Conservation (phyloP, 352 stramenopile genomes). For the Phytophthora uliginosa region DNA sequence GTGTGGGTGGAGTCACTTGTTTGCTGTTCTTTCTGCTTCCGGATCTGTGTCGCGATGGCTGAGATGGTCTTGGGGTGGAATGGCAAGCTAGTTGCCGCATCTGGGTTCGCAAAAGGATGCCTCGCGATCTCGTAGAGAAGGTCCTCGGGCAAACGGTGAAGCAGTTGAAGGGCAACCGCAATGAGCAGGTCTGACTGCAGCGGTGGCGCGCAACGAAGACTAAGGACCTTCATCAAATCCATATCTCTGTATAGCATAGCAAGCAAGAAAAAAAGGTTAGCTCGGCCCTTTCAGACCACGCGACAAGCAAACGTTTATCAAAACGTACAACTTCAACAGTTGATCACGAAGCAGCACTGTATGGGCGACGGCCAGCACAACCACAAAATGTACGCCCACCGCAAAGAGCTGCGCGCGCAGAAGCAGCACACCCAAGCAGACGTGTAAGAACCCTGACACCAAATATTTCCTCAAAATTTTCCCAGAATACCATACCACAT, state of each 20-base stretch:
- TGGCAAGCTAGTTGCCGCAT: conserved; percentile 63
- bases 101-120: conserved; percentile 83
- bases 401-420: conserved; percentile 78
- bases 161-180: conserved; percentile 85
- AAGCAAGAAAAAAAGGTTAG: conserved; percentile 8
- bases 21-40: conserved; percentile 40
- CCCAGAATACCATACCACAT: conserved; percentile 66
- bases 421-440: neutral
- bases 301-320: neutral
- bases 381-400: conserved; percentile 93
- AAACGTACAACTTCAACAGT: conserved; percentile 77
- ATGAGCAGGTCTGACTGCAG: conserved; percentile 89
- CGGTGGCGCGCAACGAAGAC: conserved; percentile 81
- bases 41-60: conserved; percentile 57
- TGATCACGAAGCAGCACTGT: conserved; percentile 90
- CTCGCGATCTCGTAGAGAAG: conserved; percentile 89
- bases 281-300: neutral
- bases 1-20: conserved; percentile 1
- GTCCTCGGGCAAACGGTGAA: conserved; percentile 88
- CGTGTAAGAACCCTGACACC: neutral
- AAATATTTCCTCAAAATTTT: neutral
- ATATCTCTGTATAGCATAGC: conserved; percentile 60
- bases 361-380: conserved; percentile 90
- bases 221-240: conserved; percentile 92
- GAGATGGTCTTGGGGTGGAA: conserved; percentile 64